A percentile compares a stretch with the other conserved stretches of the same genome.
Conservation (phyloP, 23 red algal species). For the Agarophyton chilense region DNA sequence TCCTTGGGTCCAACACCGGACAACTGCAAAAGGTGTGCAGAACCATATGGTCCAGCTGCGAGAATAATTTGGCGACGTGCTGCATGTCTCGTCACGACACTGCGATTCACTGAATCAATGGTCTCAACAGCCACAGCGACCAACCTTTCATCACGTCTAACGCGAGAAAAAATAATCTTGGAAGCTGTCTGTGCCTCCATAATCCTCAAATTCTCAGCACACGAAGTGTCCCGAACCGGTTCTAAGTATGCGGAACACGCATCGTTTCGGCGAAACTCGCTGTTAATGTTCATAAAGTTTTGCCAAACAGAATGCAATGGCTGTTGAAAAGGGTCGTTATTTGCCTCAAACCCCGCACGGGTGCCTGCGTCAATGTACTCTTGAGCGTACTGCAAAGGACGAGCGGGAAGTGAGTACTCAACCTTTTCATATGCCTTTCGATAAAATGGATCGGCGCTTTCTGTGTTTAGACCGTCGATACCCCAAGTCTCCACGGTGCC, state of each 20-base stretch:
- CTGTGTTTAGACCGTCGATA: conserved; percentile 36
- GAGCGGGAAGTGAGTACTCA: background rate
- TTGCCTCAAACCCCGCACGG: conserved; percentile 28
- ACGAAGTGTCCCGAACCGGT: background rate
- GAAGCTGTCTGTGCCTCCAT: conserved; percentile 11
- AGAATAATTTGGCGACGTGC: conserved; percentile 57
- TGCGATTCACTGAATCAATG: background rate
- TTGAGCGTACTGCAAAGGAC: conserved; percentile 37
- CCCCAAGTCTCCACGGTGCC: conserved; percentile 42
- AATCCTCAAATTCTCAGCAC: conserved; percentile 26
- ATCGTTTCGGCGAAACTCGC: conserved; percentile 29
- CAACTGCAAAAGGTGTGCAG: conserved; percentile 68
- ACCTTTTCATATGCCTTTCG: conserved; percentile 39
- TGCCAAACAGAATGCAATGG: background rate
- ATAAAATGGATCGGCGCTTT: conserved; percentile 13
- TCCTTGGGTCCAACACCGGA: conserved; percentile 81
- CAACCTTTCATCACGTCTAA: background rate
- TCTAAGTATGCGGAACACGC: conserved; percentile 52
- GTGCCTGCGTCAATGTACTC: conserved; percentile 28
- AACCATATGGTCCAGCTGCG: conserved; percentile 69
- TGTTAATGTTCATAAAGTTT: conserved; percentile 19
- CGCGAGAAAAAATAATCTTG: background rate
- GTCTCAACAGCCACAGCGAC: background rate
- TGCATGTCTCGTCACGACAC: background rate
- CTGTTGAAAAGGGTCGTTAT: conserved; percentile 5